Evolutionary conservation across 306 rosid species (phyloP).

Genomic region (Hylodesmum podocarpum): DNA sequence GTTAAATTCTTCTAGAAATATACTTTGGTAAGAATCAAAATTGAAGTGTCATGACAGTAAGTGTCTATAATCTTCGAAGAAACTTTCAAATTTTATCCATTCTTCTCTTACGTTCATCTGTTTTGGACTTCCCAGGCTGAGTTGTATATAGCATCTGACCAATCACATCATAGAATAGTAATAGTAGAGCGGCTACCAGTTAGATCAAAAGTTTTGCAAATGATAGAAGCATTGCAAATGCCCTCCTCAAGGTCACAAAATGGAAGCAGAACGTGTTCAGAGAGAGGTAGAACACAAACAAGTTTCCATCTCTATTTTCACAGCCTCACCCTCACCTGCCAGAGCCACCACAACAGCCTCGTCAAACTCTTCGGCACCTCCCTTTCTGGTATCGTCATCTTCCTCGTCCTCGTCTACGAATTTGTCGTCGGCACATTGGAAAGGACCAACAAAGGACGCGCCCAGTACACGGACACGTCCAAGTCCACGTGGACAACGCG

Average conservation of each 20-base stretch:
- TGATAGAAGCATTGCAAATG: background rate
- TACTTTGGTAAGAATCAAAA: conserved; percentile 6
- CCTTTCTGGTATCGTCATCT: no score
- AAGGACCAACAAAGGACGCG: no score
- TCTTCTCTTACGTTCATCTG: background rate
- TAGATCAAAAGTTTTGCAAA: no score
- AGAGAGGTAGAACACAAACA: background rate
- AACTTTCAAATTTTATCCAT: background rate
- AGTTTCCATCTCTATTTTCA: background rate
- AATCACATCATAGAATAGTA: no score
- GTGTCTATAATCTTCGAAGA: background rate
- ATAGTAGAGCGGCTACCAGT: no score
- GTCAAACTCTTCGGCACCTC: no score
- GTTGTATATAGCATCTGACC: background rate
- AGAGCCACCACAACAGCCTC: no score
- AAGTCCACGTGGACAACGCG: no score
- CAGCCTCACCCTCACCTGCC: no score
- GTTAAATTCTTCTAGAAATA: background rate
- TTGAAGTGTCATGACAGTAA: background rate
- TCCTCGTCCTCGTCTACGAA: no score
- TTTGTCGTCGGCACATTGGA: no score
- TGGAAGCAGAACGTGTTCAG: background rate
- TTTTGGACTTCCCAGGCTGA: background rate
- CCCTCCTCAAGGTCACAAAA: background rate
- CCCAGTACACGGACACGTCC: no score